Evolutionary conservation across 2,329 filamentous ascomycete species (phyloP).

Genomic region (Triangularia verruculosa): DNA sequence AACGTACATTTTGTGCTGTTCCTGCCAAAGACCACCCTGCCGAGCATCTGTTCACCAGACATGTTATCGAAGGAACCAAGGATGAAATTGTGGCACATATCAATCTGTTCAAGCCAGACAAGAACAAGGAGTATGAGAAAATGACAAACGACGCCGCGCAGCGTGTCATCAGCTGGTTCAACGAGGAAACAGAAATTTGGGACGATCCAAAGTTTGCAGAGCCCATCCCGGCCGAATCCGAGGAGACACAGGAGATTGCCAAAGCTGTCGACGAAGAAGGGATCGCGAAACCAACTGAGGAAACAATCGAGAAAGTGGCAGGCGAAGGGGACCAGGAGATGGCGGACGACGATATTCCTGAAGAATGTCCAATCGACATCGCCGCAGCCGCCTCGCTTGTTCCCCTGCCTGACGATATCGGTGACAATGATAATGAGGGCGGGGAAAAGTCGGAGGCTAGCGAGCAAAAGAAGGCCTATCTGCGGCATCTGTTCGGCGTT

Average conservation of each 20-base stretch:
- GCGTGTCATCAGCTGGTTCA: slow-evolving; percentile 57
- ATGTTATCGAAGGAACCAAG: slow-evolving; percentile 60
- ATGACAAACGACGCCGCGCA: slow-evolving; percentile 60
- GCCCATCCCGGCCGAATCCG: slow-evolving; percentile 23
- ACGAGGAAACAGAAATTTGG: slow-evolving; percentile 42
- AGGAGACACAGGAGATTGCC: slow-evolving; percentile 28
- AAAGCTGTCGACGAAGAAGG: slow-evolving; percentile 26
- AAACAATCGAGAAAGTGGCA: background rate
- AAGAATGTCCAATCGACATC: slow-evolving; percentile 50
- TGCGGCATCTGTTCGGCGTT: slow-evolving; percentile 48
- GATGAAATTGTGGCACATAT: slow-evolving; percentile 75
- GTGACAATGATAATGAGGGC: slow-evolving; percentile 20
- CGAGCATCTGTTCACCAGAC: slow-evolving; percentile 45
- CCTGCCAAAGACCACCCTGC: slow-evolving; percentile 45
- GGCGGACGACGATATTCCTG: slow-evolving; percentile 19
- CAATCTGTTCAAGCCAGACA: slow-evolving; percentile 60
- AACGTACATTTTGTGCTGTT: slow-evolving; percentile 78
- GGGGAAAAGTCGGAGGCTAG: slow-evolving; percentile 27
- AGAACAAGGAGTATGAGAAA: slow-evolving; percentile 61
- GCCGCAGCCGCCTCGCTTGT: slow-evolving; percentile 50
- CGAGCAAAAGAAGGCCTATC: slow-evolving; percentile 40
- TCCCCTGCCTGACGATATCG: slow-evolving; percentile 43
- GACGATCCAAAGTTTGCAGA: slow-evolving; percentile 39
- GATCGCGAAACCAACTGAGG: slow-evolving; percentile 4
- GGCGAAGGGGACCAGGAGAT: slow-evolving; percentile 16